Base-by-base conservation (phyloP, 2,329 filamentous ascomycete genomes). In the Sporothrix inflata region DNA sequence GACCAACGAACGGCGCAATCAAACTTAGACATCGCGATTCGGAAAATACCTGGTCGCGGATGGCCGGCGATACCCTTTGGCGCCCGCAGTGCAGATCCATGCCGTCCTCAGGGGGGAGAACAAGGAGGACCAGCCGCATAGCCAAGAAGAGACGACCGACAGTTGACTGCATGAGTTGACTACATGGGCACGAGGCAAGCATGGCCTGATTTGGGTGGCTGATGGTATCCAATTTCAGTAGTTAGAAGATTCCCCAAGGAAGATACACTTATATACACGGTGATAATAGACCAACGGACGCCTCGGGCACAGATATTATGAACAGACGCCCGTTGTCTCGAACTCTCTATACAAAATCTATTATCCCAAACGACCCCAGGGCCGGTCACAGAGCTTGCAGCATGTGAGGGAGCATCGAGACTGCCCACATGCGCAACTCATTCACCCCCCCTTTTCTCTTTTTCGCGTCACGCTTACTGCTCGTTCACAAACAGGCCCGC, bases 401-500 rank as follows among this genome's bases (percentile, higher is more conserved):
- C 42, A 47, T 47, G 42, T 47, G 42, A 47, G 42, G 42, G 14
- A 19, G 42, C 14, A 47, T 47, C 14, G 14, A 16, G 14, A 5
- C 14, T 8, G 27, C 16, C 27, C 53, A 57, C 57, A 24, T 42
- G 38, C 34, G 30, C 57, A 42, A 24, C n/a, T 4, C 19, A 1
- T 42, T 21, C 34, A 21, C 57, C 19, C 12, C 3, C 30, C 34
- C n/a, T 21, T 14, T 63, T 42, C 4, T 45, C 1, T 21, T 21
- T 8, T 11, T 21, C 38, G 3, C 11, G 14, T 16, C 38, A 9
- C 11, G 1, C 55, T 38, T 74, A 75, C 57, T 75, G 74, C 72
- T 76, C 75, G 30, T 75, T 76, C 16, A 76, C 75, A 71, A 74
- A 74, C 70, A 74, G 71, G 2, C 88, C 89, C 21, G 89, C 89